Evolutionary conservation across 2,329 filamentous ascomycete species (phyloP).

Genomic region (Tolypocladium tundrense): DNA sequence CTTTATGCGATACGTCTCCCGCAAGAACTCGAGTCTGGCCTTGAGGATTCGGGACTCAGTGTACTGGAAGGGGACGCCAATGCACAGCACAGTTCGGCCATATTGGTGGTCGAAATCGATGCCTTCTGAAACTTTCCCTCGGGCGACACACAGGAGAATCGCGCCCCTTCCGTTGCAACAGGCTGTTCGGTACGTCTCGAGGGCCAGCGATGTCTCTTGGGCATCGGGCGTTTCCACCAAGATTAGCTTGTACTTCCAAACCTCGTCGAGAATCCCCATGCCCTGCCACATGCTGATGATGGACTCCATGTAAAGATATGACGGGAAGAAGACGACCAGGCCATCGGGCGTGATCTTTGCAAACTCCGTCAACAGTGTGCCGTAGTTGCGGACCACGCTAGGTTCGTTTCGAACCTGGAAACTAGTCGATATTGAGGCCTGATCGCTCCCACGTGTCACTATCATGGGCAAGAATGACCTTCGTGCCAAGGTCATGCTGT

Average conservation of each 20-base stretch:
- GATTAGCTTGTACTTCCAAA: slow-evolving; percentile 99
- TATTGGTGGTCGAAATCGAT: slow-evolving; percentile 99
- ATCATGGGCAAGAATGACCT: slow-evolving; percentile 98
- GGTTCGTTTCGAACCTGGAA: slow-evolving; percentile 95
- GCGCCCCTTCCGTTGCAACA: slow-evolving; percentile 96
- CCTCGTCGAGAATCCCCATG: slow-evolving; percentile 93
- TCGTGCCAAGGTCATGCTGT: slow-evolving; percentile 89
- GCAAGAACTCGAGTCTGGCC: slow-evolving; percentile 87
- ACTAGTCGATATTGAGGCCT: slow-evolving; percentile 82
- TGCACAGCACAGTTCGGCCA: slow-evolving; percentile 87
- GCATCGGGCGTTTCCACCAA: slow-evolving; percentile 95
- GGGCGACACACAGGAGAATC: slow-evolving; percentile 85
- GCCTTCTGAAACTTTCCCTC: slow-evolving; percentile 94
- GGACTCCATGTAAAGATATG: slow-evolving; percentile 97
- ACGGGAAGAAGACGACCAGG: slow-evolving; percentile 98
- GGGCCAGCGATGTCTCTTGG: slow-evolving; percentile 87
- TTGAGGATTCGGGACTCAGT: slow-evolving; percentile 96
- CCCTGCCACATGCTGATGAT: slow-evolving; percentile 99
- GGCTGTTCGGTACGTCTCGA: slow-evolving; percentile 94
- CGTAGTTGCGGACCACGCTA: slow-evolving; percentile 94
- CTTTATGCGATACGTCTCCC: slow-evolving; percentile 91
- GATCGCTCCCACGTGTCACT: slow-evolving; percentile 88
- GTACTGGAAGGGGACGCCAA: slow-evolving; percentile 97
- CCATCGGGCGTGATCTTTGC: slow-evolving; percentile 93
- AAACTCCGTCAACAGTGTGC: slow-evolving; percentile 86